These are phyloP conservation scores for Umbelopsis isabellina DNA, from an alignment of 192 early-diverging fungal species.

Conservation along the genomic window DNA sequence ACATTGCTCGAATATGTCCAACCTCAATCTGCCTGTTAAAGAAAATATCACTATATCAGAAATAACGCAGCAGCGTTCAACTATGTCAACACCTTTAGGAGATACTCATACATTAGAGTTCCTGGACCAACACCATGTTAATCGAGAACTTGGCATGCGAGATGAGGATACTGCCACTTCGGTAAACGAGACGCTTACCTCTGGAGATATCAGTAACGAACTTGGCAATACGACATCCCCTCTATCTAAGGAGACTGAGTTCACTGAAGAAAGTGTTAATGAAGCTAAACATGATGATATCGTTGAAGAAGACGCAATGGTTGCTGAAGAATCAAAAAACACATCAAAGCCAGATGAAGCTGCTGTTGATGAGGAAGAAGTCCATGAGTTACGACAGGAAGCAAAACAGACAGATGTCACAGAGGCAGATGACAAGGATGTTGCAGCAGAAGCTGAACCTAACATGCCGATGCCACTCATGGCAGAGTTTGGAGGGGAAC, in stretches of 20 bases:
- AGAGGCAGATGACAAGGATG: background rate
- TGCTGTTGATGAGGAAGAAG: background rate
- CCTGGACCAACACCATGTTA: slow-evolving; percentile 14
- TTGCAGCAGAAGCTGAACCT: background rate
- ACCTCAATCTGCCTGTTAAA: slow-evolving; percentile 55
- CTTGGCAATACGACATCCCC: background rate
- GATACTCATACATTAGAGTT: slow-evolving; percentile 23
- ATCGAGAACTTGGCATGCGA: background rate
- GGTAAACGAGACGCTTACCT: background rate
- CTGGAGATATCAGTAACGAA: background rate
- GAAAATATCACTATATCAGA: slow-evolving; percentile 15
- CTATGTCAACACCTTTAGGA: slow-evolving; percentile 28
- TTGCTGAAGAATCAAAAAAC: too few relatives aligned
- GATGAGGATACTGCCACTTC: background rate
- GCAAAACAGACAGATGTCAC: background rate
- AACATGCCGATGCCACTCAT: slow-evolving; percentile 13
- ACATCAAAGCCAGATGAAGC: too few relatives aligned
- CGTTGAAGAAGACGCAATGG: background rate
- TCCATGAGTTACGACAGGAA: background rate
- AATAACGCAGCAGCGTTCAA: slow-evolving; percentile 10
- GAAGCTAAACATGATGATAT: background rate
- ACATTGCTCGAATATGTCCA: slow-evolving; percentile 89
- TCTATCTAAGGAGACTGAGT: slow-evolving; percentile 5
- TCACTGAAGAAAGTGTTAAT: background rate
- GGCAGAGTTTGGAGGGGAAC: slow-evolving; percentile 15